Percentiles rank a stretch among this genome's conserved stretches.
phyloP scores from a whole-genome alignment of 2,329 filamentous ascomycete genomes.

The Botrytis aclada region DNA sequence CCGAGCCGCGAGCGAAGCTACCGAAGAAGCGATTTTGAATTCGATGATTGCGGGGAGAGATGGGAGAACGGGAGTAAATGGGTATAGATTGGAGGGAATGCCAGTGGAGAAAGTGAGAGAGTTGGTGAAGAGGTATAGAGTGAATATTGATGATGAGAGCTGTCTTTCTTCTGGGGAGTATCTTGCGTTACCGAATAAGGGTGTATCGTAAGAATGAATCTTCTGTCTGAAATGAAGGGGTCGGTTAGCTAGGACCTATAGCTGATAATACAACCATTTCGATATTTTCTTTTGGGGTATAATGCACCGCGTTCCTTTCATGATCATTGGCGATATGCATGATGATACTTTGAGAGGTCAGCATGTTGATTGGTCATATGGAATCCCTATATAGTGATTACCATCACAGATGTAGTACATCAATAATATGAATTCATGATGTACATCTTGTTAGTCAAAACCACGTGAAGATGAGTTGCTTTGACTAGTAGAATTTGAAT shows the following conservation, averaged over 20 bases:
- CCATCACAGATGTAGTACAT: not conserved
- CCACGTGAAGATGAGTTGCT: not conserved
- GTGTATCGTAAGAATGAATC: not conserved
- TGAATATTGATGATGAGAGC: constrained; percentile 20
- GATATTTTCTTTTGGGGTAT: too few species aligned
- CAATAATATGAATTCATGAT: not conserved
- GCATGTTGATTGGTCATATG: too few species aligned
- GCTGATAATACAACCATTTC: too few species aligned
- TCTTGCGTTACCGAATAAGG: not conserved
- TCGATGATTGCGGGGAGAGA: constrained; percentile 56
- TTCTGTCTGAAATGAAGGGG: too few species aligned
- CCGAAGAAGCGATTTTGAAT: constrained; percentile 66
- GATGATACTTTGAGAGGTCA: not conserved
- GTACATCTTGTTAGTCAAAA: not conserved
- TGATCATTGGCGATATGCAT: not conserved
- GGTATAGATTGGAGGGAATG: constrained; percentile 48
- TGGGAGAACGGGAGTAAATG: constrained; percentile 54
- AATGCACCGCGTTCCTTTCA: too few species aligned
- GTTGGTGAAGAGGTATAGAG: constrained; percentile 26
- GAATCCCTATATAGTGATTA: not conserved
- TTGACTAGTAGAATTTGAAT: not conserved
- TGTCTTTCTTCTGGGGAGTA: not conserved
- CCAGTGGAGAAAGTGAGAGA: constrained; percentile 41
- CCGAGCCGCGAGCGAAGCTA: constrained; percentile 58
- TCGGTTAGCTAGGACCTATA: too few species aligned